These are phyloP conservation scores for Lasiosphaeriaceae sp. DNA, from an alignment of 495 filamentous ascomycete genomes.

Conservation along the genomic window DNA sequence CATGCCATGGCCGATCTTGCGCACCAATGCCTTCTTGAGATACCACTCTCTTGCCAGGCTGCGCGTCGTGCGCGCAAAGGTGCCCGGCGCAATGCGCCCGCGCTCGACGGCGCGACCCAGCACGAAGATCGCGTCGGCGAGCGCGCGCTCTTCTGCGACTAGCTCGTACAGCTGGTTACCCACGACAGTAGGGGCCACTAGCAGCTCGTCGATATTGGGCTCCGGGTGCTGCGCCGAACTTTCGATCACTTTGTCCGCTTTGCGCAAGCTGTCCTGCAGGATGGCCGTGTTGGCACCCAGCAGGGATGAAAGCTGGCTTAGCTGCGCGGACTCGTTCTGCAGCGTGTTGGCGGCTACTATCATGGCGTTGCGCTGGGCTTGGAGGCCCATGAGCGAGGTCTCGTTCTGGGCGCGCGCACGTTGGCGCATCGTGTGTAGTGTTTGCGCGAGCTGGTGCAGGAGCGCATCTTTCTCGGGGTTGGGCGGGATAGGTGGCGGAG, in stretches of 20 bases:
- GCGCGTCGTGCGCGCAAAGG: conserved; percentile 80
- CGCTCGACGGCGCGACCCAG: conserved; percentile 77
- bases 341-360: conserved; percentile 60
- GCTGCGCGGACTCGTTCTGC: conserved; percentile 64
- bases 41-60: conserved; percentile 84
- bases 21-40: conserved; percentile 80
- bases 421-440: conserved; percentile 62
- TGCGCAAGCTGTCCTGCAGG: conserved; percentile 68
- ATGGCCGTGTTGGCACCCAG: conserved; percentile 74
- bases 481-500: conserved; percentile 82
- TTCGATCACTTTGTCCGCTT: conserved; percentile 75
- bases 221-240: conserved; percentile 50
- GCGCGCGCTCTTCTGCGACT: conserved; percentile 77
- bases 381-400: conserved; percentile 66
- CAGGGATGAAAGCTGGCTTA: conserved; percentile 63
- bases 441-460: conserved; percentile 67
- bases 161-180: conserved; percentile 87
- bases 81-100: conserved; percentile 72
- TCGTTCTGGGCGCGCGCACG: conserved; percentile 61
- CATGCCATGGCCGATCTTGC: conserved; percentile 87
- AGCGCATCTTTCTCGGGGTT: conserved; percentile 96
- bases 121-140: conserved; percentile 81
- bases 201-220: conserved; percentile 72
- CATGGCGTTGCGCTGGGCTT: conserved; percentile 76
- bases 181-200: conserved; percentile 92